Conservation (phyloP, 1,284 basidiomycete genomes). For the Ustilago loliicola region DNA sequence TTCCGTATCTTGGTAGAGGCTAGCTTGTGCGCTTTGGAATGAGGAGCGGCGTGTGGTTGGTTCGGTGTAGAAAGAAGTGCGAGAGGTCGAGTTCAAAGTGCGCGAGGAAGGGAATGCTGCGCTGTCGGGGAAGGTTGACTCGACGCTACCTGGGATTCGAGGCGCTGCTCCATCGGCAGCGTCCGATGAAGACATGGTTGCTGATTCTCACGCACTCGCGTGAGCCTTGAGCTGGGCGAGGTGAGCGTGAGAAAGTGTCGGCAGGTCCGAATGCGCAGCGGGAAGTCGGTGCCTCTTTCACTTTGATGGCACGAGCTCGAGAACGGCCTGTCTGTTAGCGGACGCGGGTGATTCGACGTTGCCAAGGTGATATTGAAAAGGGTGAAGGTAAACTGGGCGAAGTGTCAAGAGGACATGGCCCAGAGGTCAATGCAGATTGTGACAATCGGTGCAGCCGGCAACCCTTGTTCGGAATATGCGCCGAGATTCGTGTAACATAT, state of each 20-base stretch:
- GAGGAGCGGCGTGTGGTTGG: constrained; percentile 38
- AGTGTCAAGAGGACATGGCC: background rate
- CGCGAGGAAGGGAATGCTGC: constrained; percentile 18
- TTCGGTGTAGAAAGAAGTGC: constrained; percentile 35
- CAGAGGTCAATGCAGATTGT: background rate
- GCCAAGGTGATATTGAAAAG: background rate
- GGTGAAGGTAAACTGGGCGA: too few species aligned
- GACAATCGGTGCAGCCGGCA: background rate
- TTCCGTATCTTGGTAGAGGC: constrained; percentile 42
- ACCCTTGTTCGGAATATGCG: constrained; percentile 3
- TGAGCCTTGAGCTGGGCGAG: too few species aligned
- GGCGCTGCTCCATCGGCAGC: constrained; percentile 10
- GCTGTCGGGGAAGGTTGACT: constrained; percentile 10
- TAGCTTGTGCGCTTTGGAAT: constrained; percentile 34
- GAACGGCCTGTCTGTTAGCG: too few species aligned
- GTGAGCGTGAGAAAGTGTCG: background rate
- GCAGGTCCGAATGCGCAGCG: too few species aligned
- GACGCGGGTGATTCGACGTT: too few species aligned
- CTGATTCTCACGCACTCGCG: background rate
- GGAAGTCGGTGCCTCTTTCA: too few species aligned
- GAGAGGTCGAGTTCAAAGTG: constrained; percentile 36
- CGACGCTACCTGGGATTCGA: constrained; percentile 9
- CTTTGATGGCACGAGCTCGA: too few species aligned
- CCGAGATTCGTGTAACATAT: background rate
- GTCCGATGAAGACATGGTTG: constrained; percentile 19